Evolutionary conservation across 2,329 filamentous ascomycete species (phyloP).

Genomic region (Phoma sp.): DNA sequence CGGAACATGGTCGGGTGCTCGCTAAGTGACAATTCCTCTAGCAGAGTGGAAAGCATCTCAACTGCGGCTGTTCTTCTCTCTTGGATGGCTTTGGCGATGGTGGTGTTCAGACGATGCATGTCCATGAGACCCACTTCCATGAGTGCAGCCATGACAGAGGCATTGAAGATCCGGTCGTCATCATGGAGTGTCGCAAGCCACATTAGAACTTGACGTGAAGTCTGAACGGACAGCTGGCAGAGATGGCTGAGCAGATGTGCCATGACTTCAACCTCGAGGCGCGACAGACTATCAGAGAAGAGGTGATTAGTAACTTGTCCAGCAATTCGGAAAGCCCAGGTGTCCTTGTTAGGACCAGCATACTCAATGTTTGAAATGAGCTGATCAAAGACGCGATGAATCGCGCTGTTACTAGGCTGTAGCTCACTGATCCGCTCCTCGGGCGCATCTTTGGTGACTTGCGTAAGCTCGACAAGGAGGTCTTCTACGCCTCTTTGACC

Average conservation of each 20-base stretch:
- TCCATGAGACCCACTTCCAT: slow-evolving; percentile 66
- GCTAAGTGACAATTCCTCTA: slow-evolving; percentile 79
- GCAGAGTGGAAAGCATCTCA: slow-evolving; percentile 77
- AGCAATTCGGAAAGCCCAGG: slow-evolving; percentile 61
- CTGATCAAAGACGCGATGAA: slow-evolving; percentile 65
- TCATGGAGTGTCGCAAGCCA: slow-evolving; percentile 61
- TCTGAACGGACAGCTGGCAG: slow-evolving; percentile 65
- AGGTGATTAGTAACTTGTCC: slow-evolving; percentile 63
- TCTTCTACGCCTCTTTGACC: slow-evolving; percentile 58
- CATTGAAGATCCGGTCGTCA: slow-evolving; percentile 65
- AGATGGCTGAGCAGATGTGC: slow-evolving; percentile 66
- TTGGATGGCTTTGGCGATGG: slow-evolving; percentile 74
- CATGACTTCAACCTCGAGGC: slow-evolving; percentile 67
- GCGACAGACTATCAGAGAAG: slow-evolving; percentile 60
- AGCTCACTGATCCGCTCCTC: slow-evolving; percentile 66
- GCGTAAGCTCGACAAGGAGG: slow-evolving; percentile 63
- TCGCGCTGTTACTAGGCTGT: slow-evolving; percentile 55
- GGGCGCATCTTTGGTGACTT: slow-evolving; percentile 60
- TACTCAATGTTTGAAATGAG: slow-evolving; percentile 60
- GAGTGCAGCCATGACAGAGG: slow-evolving; percentile 65
- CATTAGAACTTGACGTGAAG: slow-evolving; percentile 60
- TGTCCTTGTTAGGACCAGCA: slow-evolving; percentile 61
- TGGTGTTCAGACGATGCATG: slow-evolving; percentile 63
- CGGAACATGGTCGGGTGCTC: slow-evolving; percentile 79
- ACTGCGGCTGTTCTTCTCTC: slow-evolving; percentile 74